phyloP scores from a whole-genome alignment of 2,329 filamentous ascomycete genomes.

The Microcera coccophila region DNA sequence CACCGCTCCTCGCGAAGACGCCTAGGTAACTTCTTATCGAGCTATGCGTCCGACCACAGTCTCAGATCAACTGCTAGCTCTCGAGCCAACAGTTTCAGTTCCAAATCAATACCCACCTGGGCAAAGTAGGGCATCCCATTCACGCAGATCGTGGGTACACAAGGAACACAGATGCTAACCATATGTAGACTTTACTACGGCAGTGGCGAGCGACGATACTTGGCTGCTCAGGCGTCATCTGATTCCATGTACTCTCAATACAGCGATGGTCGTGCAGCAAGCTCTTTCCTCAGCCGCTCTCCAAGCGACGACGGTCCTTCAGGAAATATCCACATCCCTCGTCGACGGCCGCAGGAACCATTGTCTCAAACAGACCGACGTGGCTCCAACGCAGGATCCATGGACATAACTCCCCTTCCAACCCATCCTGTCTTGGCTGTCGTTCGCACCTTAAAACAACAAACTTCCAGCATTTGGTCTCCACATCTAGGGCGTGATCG shows the following conservation, averaged over 20 bases:
- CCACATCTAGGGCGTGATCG: slow-evolving; percentile 66
- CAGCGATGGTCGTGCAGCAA: slow-evolving; percentile 45
- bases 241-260: slow-evolving; percentile 45
- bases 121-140: slow-evolving; percentile 39
- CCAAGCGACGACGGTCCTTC: slow-evolving; percentile 48
- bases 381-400: slow-evolving; percentile 30
- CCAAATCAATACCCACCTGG: slow-evolving; percentile 50
- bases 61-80: slow-evolving; percentile 48
- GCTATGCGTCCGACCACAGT: slow-evolving; percentile 48
- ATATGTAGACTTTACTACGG: slow-evolving; percentile 62
- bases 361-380: slow-evolving; percentile 5
- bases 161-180: slow-evolving; percentile 10
- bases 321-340: slow-evolving; percentile 42
- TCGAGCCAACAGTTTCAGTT: slow-evolving; percentile 32
- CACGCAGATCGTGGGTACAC: neutral
- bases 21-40: slow-evolving; percentile 49
- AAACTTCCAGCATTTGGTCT: slow-evolving; percentile 64
- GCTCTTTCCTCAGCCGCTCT: slow-evolving; percentile 46
- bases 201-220: slow-evolving; percentile 55
- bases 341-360: slow-evolving; percentile 41
- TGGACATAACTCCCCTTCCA: slow-evolving; percentile 42
- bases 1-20: slow-evolving; percentile 52
- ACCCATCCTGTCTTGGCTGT: slow-evolving; percentile 25
- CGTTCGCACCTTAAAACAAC: slow-evolving; percentile 39
- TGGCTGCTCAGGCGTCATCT: slow-evolving; percentile 44